Base-by-base conservation (phyloP, 1,284 basidiomycete species). In the Cutaneotrichosporon cyanovorans region DNA sequence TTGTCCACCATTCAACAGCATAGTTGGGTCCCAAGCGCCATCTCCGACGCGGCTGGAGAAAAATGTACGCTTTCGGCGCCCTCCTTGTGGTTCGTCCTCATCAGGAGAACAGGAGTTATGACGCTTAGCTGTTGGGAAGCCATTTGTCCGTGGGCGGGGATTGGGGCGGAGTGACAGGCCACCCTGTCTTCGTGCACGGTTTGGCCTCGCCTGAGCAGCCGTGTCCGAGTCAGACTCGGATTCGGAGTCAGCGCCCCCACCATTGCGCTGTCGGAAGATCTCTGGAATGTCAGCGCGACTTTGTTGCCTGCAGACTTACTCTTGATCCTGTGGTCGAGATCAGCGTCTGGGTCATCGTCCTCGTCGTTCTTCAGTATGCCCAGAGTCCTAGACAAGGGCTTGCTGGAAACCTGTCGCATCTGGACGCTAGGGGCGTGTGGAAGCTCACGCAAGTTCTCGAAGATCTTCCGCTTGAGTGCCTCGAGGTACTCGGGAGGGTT, bases 401-500 rank as follows among this genome's bases (percentile, higher is more conserved):
- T 60, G 34, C 78, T 69, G 0, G 90, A 89, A 2, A 88, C 83
- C 41, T 86, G 80, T 39, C 91, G 88, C 77, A 95, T 80, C 50
- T 82, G 84, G 0, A 89, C 88, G 8, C 87, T 87, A 0, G 93
- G 93, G 0, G 87, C 89, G 53, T 82, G 80, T 2, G 80, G 80
- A 21, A 98, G 70, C 51, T 84, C 79, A 18, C 83, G 78, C 7
- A 97, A 73, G 48, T 90, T 85, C 55, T 87, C 80, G 39, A 95
- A 73, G 6, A 89, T 85, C 21, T 77, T 80, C 15, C 76, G 73
- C 56, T 83, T 81, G 42, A 95, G 82, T 51, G 78, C 78, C 50
- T 95, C 84, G 18, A 98, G 72, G 39, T 87, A 88, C 60, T 91
- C 84, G 57, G 80, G 80, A 46, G 85, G 72, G 67, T 98, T 98